These are phyloP conservation scores for Fraxinus excelsior DNA, from an alignment of 257 asterid genomes.

Conservation along the genomic window DNA sequence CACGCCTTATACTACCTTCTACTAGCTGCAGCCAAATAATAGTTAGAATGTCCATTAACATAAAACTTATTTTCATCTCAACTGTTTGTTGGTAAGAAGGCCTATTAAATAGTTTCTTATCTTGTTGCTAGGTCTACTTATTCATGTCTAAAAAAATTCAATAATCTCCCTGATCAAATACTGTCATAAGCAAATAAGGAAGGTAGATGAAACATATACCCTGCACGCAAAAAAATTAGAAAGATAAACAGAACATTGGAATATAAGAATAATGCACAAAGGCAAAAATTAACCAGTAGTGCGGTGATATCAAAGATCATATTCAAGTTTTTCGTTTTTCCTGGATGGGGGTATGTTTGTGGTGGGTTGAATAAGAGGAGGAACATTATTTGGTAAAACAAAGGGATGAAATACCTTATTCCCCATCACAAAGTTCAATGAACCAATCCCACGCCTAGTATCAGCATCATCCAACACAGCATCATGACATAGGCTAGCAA, in stretches of 20 bases:
- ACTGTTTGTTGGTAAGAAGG: not conserved
- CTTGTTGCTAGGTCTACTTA: not conserved
- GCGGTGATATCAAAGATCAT: not conserved
- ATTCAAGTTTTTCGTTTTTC: not conserved
- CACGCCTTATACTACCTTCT: not conserved
- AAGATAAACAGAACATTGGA: not conserved
- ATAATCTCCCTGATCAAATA: not conserved
- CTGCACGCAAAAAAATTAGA: too few species aligned
- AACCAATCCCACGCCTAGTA: constrained; percentile 86
- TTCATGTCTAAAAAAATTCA: not conserved
- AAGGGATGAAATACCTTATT: constrained; percentile 59
- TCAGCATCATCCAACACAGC: constrained; percentile 98
- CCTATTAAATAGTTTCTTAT: not conserved
- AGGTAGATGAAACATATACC: not conserved
- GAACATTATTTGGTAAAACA: not conserved
- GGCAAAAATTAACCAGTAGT: not conserved
- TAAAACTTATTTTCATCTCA: not conserved
- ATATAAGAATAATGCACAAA: constrained; percentile 5
- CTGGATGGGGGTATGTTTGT: not conserved
- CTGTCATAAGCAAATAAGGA: not conserved
- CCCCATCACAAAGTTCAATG: constrained; percentile 89
- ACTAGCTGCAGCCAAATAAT: not conserved
- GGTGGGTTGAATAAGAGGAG: too few species aligned
- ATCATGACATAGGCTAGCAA: constrained; percentile 98
- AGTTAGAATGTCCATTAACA: not conserved